Percentiles rank a stretch among this genome's conserved stretches.
Conservation (phyloP, 2,329 filamentous ascomycete genomes). For the Fusarium redolens region DNA sequence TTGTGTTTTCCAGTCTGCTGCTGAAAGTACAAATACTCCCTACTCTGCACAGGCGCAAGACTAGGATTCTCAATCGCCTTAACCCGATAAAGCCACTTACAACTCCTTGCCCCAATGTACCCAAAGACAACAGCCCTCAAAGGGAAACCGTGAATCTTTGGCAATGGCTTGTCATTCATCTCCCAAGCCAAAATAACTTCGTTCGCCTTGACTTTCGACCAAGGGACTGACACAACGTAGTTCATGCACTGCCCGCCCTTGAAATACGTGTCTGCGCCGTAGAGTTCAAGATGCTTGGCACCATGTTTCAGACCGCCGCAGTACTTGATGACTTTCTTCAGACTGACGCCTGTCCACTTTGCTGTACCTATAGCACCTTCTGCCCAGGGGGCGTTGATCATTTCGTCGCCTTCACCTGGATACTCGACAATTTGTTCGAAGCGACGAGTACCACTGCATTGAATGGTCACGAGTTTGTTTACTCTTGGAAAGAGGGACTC, state of each 20-base stretch:
- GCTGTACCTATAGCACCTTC: conserved; percentile 77
- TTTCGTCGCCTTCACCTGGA: conserved; percentile 74
- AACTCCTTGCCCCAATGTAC: conserved; percentile 73
- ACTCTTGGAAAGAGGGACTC: conserved; percentile 69
- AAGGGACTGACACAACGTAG: conserved; percentile 75
- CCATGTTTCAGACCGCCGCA: conserved; percentile 69
- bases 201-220: conserved; percentile 72
- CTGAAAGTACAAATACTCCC: conserved; percentile 76
- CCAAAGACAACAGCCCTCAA: conserved; percentile 71
- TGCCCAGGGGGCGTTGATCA: conserved; percentile 66
- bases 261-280: conserved; percentile 78
- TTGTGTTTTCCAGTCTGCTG: conserved; percentile 78
- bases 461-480: conserved; percentile 69
- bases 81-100: conserved; percentile 72
- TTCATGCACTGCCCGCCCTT: conserved; percentile 74
- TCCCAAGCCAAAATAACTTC: conserved; percentile 77
- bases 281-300: conserved; percentile 73
- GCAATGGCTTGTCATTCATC: conserved; percentile 75
- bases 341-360: conserved; percentile 69
- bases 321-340: conserved; percentile 77
- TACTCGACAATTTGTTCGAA: conserved; percentile 75
- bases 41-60: conserved; percentile 70
- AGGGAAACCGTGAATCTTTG: conserved; percentile 74
- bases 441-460: conserved; percentile 75
- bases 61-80: conserved; percentile 68